Conservation (phyloP, 768 basidiomycete species). For the Suillus cothurnatus region DNA sequence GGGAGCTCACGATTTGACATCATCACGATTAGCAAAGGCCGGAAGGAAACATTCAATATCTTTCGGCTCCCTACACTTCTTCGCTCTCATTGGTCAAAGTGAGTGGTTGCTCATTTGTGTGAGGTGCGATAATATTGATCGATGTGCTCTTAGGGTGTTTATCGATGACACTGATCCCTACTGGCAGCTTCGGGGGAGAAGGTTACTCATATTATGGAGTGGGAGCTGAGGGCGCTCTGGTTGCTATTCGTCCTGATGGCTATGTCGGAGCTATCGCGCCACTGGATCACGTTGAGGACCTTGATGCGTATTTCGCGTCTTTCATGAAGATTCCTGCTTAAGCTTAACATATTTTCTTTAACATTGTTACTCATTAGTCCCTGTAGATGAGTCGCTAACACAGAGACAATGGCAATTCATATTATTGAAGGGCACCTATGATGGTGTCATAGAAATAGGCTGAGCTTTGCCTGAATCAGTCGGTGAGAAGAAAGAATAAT, state of each 20-base stretch:
- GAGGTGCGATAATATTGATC: not conserved
- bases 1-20: slow-evolving; percentile 33
- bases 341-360: too few species aligned
- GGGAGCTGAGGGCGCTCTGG: slow-evolving; percentile 26
- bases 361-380: too few species aligned
- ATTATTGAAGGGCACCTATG: too few species aligned
- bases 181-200: slow-evolving; percentile 47
- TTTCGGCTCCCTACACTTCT: slow-evolving; percentile 34
- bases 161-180: slow-evolving; percentile 57
- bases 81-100: slow-evolving; percentile 47
- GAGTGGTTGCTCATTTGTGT: slow-evolving; percentile 9
- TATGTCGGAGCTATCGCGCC: slow-evolving; percentile 62
- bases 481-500: too few species aligned
- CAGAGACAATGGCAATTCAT: too few species aligned
- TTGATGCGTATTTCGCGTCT: slow-evolving; percentile 50
- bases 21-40: slow-evolving; percentile 27
- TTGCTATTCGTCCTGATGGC: slow-evolving; percentile 42
- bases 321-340: slow-evolving; percentile 31
- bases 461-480: too few species aligned
- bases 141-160: slow-evolving; percentile 45
- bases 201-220: slow-evolving; percentile 59
- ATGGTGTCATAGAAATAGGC: too few species aligned
- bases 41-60: slow-evolving; percentile 35
- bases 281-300: slow-evolving; percentile 35
- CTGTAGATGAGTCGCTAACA: too few species aligned